These are phyloP conservation scores for Candida railenensis DNA, from an alignment of 805 yeast genomes.

Conservation along the genomic window DNA sequence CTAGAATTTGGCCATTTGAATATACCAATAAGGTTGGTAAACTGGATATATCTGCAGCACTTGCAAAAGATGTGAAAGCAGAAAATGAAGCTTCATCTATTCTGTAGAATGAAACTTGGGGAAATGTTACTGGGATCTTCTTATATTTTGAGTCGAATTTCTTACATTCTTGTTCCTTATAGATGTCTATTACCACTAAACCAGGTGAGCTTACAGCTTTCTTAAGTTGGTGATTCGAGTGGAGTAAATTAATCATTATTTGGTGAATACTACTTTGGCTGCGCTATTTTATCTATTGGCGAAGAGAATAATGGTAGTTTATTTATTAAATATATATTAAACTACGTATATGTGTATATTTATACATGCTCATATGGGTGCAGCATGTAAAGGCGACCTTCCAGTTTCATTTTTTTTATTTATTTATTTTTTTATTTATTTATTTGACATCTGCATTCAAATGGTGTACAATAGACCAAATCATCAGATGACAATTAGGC, in stretches of 20 bases:
- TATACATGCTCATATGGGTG: background rate
- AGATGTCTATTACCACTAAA: slow-evolving; percentile 3
- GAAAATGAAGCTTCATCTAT: slow-evolving; percentile 2
- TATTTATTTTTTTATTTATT: too few relatives aligned
- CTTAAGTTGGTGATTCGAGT: slow-evolving; percentile 1
- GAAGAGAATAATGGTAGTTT: background rate
- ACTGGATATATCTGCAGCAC: slow-evolving; percentile 1
- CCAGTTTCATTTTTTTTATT: background rate
- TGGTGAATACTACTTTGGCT: slow-evolving; percentile 10
- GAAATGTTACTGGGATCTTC: background rate
- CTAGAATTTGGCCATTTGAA: slow-evolving; percentile 2
- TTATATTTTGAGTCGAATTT: slow-evolving; percentile 1
- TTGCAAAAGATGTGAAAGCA: background rate
- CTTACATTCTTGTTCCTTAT: slow-evolving; percentile 2
- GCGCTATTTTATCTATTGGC: background rate
- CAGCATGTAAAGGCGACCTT: background rate
- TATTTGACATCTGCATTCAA: too few relatives aligned
- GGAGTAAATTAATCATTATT: slow-evolving; percentile 2
- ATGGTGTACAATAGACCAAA: too few relatives aligned
- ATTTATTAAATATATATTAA: background rate
- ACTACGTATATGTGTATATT: background rate
- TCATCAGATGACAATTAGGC: background rate
- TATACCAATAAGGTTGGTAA: slow-evolving; percentile 4
- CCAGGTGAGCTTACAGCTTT: slow-evolving; percentile 1
- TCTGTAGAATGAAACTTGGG: slow-evolving; percentile 1